A percentile compares a stretch with the other conserved stretches of the same genome.
Evolutionary conservation across 2,329 filamentous ascomycete species (phyloP).

Genomic region (Didymellaceae sp.): DNA sequence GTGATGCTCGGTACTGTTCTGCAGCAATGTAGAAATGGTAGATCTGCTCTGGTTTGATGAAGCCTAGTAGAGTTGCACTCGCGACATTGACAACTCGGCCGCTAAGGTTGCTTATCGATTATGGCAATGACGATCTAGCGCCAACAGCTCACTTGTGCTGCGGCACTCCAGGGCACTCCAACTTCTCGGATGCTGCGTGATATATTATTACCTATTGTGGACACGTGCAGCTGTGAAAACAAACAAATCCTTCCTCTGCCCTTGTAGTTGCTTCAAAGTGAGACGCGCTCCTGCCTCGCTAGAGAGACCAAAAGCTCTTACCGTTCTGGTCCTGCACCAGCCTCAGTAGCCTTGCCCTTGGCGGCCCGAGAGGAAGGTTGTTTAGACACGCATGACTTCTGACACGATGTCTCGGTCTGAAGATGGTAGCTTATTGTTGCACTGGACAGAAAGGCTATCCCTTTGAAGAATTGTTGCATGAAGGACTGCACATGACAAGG

Average conservation of each 20-base stretch:
- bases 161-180: background rate
- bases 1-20: conserved; percentile 14
- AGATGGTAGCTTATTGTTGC: too few relatives aligned
- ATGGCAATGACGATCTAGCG: conserved; percentile 2
- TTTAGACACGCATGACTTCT: too few relatives aligned
- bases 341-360: conserved; percentile 8
- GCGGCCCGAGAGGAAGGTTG: too few relatives aligned
- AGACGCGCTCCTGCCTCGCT: conserved; percentile 1
- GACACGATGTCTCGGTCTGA: too few relatives aligned
- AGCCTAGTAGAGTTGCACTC: conserved; percentile 8
- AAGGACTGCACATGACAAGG: too few relatives aligned
- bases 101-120: conserved; percentile 17
- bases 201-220: background rate
- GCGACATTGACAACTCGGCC: conserved; percentile 10
- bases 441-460: too few relatives aligned
- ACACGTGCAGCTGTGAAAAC: background rate
- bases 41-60: conserved; percentile 5
- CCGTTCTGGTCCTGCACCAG: conserved; percentile 2
- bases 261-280: background rate
- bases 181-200: background rate
- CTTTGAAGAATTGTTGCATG: too few relatives aligned
- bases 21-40: conserved; percentile 18
- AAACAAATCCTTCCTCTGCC: background rate
- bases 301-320: conserved; percentile 7
- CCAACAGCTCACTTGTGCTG: background rate